Percentiles rank a stretch among this genome's conserved stretches.
phyloP scores from a whole-genome alignment of 345 rosid species.

The Rhizophora apiculata region DNA sequence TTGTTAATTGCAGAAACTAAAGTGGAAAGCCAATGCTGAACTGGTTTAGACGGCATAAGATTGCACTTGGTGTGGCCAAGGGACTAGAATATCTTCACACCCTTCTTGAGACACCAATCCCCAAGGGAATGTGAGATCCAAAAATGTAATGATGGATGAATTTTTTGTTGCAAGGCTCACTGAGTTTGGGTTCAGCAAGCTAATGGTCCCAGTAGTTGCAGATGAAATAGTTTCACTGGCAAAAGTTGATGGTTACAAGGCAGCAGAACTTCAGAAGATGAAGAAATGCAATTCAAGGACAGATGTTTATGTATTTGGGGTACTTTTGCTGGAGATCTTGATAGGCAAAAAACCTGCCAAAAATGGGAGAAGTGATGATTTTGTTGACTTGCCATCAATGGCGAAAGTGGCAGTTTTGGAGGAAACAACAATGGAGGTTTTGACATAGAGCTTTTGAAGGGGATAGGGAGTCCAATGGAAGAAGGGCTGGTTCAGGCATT shows the following conservation, averaged over 20 bases:
- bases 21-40: conserved; percentile 71
- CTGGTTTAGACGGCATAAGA: conserved; percentile 96
- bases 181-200: conserved; percentile 85
- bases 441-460: conserved; percentile 76
- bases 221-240: conserved; percentile 91
- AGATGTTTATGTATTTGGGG: conserved; percentile 89
- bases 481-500: conserved; percentile 92
- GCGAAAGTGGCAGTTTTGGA: conserved; percentile 94
- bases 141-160: conserved; percentile 90
- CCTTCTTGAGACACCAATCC: conserved; percentile 68
- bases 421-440: conserved; percentile 93
- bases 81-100: conserved; percentile 85
- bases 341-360: conserved; percentile 95
- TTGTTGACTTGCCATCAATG: conserved; percentile 73
- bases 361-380: conserved; percentile 51
- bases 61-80: conserved; percentile 80
- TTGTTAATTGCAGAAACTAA: conserved; percentile 51
- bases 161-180: conserved; percentile 76
- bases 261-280: conserved; percentile 93
- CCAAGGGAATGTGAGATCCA: conserved; percentile 85
- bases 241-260: conserved; percentile 83
- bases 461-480: conserved; percentile 91
- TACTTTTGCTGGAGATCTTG: conserved; percentile 77
- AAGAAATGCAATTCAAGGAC: conserved; percentile 91
- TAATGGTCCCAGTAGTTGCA: conserved; percentile 75